Evolutionary conservation across 2,329 filamentous ascomycete genomes (phyloP), one percentile per base, ranked within the genome.

Genomic region (Raffaelea ambrosiae): DNA sequence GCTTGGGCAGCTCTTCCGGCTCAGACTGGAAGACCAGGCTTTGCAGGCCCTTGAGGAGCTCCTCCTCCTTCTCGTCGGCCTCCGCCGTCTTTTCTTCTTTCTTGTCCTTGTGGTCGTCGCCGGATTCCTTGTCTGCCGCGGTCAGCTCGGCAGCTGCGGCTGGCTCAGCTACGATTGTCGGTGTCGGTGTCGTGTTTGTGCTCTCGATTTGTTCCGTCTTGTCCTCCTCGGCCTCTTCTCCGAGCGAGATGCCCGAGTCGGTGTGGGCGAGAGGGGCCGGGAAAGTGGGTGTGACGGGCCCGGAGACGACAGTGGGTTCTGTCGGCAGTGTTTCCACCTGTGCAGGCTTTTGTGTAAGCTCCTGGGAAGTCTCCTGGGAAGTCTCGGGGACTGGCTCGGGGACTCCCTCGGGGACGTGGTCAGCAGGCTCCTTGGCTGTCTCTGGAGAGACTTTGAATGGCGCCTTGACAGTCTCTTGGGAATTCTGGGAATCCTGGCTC

Each of bases 11-110:
- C 58, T 54, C 19, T 23, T 48, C 49, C 20, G 58, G 48, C n/a
- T 36, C 47, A 36, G 67, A 59, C 40, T 72, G 67, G 13, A 72
- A 59, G 31, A 56, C 56, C 13, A 63, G 44, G 4, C 45, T 48
- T 35, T 60, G 54, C 33, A 63, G 45, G 9, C 45, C 51, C 35
- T 60, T 55, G 42, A 61, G 43, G 9, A 44, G 48, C 47, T 57
- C 57, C 29, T 56, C 54, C 20, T 58, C 48, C 23, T 29, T 29
- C 26, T 29, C 22, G 22, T 20, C 23, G 14, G 42, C 21, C n/a
- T 45, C 43, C 11, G 33, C 3, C 16, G 14, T 19, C 35, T 38
- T 38, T 9, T 38, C 35, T n/a, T 38, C 16, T 19, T 38, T n/a
- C n/a, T n/a, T n/a, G n/a, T n/a, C n/a, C n/a, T n/a, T n/a, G n/a